Conservation (phyloP, 1,284 basidiomycete genomes). For the Ceratobasidium sp. region DNA sequence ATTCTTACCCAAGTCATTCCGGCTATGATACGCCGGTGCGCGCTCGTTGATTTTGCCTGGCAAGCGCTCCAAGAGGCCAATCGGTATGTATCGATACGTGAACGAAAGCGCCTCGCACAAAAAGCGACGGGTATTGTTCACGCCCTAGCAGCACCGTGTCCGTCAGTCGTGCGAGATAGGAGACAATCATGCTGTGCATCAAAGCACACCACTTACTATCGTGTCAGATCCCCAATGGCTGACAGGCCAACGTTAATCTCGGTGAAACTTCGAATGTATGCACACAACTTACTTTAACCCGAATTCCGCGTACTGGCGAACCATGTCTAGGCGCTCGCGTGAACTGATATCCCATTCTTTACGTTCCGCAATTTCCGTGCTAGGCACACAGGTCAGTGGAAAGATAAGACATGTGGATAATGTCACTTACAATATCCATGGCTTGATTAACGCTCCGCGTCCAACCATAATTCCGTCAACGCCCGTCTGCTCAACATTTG, state of each 20-base stretch:
- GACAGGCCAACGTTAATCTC: background rate
- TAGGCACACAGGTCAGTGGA: conserved; percentile 6
- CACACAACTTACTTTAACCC: conserved; percentile 67
- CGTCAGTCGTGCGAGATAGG: conserved; percentile 6
- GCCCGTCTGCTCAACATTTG: conserved; percentile 76
- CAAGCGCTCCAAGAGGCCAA: conserved; percentile 88
- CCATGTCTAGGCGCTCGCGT: conserved; percentile 87
- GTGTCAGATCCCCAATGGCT: conserved; percentile 94
- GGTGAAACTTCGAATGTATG: too few relatives aligned
- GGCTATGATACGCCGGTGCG: conserved; percentile 84
- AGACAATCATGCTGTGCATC: background rate
- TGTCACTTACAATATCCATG: conserved; percentile 51
- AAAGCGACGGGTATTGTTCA: conserved; percentile 94
- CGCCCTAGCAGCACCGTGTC: conserved; percentile 60
- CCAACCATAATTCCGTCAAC: conserved; percentile 97
- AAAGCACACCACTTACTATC: conserved; percentile 51
- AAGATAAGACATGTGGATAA: background rate
- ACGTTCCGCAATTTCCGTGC: conserved; percentile 90
- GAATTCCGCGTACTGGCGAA: conserved; percentile 84
- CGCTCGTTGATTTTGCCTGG: conserved; percentile 90
- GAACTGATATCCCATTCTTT: conserved; percentile 96
- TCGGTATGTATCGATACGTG: conserved; percentile 93
- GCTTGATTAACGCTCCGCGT: conserved; percentile 93
- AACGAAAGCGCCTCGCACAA: conserved; percentile 95
- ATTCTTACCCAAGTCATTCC: conserved; percentile 81